phyloP scores from a whole-genome alignment of 345 rosid species.

The Trapa bicornis region DNA sequence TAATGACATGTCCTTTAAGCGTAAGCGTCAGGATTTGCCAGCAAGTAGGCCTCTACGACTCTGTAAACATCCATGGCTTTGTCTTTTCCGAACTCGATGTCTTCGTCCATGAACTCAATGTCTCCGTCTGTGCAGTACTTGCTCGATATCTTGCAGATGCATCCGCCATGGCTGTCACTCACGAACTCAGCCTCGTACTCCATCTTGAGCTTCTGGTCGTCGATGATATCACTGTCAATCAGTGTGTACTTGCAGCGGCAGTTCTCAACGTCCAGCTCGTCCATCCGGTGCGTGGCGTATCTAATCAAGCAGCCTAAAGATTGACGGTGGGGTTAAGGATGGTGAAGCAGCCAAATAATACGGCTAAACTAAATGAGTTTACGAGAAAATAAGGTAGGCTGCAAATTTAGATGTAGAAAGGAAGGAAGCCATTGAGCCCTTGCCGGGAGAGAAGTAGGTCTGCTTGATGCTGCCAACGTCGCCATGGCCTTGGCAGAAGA shows the following conservation, averaged over 20 bases:
- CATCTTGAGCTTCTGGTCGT: not conserved
- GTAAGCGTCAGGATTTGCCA: conserved; percentile 8
- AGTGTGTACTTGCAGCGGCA: conserved; percentile 9
- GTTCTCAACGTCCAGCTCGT: conserved; percentile 6
- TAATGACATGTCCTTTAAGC: not conserved
- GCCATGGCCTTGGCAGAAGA: conserved; percentile 9
- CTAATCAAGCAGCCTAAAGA: conserved; percentile 1
- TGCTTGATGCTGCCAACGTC: conserved; percentile 10
- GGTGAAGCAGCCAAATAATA: too few relatives aligned
- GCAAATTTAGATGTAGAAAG: too few relatives aligned
- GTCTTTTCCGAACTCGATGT: conserved; percentile 10
- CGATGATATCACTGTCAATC: conserved; percentile 7
- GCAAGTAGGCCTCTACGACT: conserved; percentile 6
- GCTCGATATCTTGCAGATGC: conserved; percentile 10
- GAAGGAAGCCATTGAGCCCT: too few relatives aligned
- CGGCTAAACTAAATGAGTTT: too few relatives aligned
- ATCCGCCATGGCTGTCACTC: conserved; percentile 6
- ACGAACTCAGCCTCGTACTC: conserved; percentile 9
- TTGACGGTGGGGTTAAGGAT: too few relatives aligned
- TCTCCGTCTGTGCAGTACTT: conserved; percentile 3
- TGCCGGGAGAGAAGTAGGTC: conserved; percentile 4
- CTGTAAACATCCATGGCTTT: conserved; percentile 8
- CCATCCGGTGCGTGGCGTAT: conserved; percentile 8
- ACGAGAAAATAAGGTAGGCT: too few relatives aligned
- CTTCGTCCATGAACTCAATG: conserved; percentile 10